A percentile compares a stretch with the other conserved stretches of the same genome.
phyloP scores from a whole-genome alignment of 1,139 yeast genomes.

The Yamadazyma songkhlaensis region DNA sequence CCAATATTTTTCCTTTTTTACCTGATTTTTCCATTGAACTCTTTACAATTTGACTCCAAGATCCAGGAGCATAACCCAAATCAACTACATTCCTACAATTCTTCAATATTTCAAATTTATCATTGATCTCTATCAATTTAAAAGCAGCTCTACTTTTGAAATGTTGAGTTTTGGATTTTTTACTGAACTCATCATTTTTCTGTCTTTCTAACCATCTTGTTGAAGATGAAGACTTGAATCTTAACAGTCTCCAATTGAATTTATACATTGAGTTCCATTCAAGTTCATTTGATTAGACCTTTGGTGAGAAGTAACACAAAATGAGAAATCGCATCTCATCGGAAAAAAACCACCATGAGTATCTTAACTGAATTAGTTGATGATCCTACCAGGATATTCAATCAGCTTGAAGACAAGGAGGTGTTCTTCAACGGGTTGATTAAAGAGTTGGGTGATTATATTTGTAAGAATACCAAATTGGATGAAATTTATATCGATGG shows the following conservation, averaged over 20 bases:
- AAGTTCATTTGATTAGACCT: too few relatives aligned
- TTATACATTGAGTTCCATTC: too few relatives aligned
- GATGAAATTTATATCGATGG: constrained; percentile 87
- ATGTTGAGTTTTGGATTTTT: constrained; percentile 61
- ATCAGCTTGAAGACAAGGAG: constrained; percentile 6
- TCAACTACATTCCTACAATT: constrained; percentile 63
- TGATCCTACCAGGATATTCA: constrained; percentile 15
- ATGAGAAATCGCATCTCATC: constrained; percentile 14
- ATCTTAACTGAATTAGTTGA: constrained; percentile 15
- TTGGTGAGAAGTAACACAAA: too few relatives aligned
- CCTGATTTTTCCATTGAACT: constrained; percentile 18
- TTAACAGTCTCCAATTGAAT: constrained; percentile 2
- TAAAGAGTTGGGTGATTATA: constrained; percentile 62
- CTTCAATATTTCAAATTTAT: constrained; percentile 58
- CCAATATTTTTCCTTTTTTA: constrained; percentile 22
- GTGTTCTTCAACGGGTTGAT: constrained; percentile 36
- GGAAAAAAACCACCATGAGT: constrained; percentile 10
- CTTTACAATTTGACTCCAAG: constrained; percentile 47
- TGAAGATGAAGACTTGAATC: constrained; percentile 39
- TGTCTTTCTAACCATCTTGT: constrained; percentile 66
- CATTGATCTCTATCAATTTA: constrained; percentile 71
- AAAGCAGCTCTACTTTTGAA: constrained; percentile 87
- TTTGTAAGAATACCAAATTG: constrained; percentile 61
- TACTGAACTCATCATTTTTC: constrained; percentile 57
- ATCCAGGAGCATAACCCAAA: constrained; percentile 54